These are phyloP conservation scores for Tetrahymena elliotti DNA, from an alignment of 73 alveolate genomes.

Conservation along the genomic window DNA sequence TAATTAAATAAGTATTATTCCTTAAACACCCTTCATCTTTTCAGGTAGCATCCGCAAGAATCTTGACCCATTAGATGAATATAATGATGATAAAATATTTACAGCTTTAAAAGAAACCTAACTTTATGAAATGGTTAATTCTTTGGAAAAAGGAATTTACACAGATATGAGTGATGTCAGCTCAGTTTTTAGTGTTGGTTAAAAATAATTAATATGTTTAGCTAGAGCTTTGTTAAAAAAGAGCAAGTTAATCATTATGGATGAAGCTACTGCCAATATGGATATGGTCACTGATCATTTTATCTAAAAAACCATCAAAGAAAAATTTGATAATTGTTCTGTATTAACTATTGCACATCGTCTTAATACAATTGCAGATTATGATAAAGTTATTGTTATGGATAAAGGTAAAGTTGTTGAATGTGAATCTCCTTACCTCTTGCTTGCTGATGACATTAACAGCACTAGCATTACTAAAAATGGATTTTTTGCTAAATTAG, in stretches of 20 bases:
- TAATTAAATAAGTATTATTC: slow-evolving; percentile 40
- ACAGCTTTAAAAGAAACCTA: slow-evolving; percentile 36
- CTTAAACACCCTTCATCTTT: slow-evolving; percentile 58
- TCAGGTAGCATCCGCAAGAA: slow-evolving; percentile 55
- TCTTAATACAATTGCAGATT: slow-evolving; percentile 40
- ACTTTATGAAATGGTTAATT: not conserved
- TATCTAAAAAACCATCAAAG: slow-evolving; percentile 14
- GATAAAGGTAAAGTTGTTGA: slow-evolving; percentile 26
- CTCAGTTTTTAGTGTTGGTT: slow-evolving; percentile 43
- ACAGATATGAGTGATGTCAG: slow-evolving; percentile 43
- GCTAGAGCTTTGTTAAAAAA: slow-evolving; percentile 40
- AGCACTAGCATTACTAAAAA: slow-evolving; percentile 1
- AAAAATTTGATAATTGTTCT: slow-evolving; percentile 12
- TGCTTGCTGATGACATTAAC: slow-evolving; percentile 9
- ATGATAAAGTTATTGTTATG: slow-evolving; percentile 40
- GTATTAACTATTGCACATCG: slow-evolving; percentile 45
- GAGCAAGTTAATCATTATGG: slow-evolving; percentile 20
- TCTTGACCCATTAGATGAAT: slow-evolving; percentile 59
- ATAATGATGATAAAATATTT: slow-evolving; percentile 32
- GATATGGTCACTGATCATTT: slow-evolving; percentile 24
- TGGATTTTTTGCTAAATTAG: slow-evolving; percentile 25
- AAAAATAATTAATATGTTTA: slow-evolving; percentile 39
- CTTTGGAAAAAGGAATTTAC: not conserved
- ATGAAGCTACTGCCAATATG: slow-evolving; percentile 31
- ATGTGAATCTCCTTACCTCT: slow-evolving; percentile 11